Percentiles rank a stretch among this genome's conserved stretches.
Evolutionary conservation across 208 protist genomes (phyloP).

Genomic region (Endotrypanum monterogeii): DNA sequence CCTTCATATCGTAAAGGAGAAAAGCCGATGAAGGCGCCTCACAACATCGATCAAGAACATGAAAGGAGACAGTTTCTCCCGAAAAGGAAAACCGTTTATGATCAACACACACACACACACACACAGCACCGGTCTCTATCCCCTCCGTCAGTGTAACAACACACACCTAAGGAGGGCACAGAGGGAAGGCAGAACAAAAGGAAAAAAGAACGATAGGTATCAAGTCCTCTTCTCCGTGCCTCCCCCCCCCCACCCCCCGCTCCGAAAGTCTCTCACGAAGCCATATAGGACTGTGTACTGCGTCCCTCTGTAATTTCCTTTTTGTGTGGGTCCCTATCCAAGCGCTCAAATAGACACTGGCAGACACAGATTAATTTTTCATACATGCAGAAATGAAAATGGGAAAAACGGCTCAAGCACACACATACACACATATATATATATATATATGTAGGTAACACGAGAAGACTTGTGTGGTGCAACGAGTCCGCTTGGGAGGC

Average conservation of each 20-base stretch:
- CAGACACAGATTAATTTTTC: not conserved
- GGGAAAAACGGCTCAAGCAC: not conserved
- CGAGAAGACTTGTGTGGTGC: not conserved
- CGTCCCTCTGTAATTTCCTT: not conserved
- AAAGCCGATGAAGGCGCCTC: not conserved
- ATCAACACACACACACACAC: not conserved
- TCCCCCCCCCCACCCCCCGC: too few relatives aligned
- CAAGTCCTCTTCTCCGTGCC: not conserved
- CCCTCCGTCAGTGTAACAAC: not conserved
- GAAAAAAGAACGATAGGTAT: not conserved
- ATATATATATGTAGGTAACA: too few relatives aligned
- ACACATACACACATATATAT: slow-evolving; percentile 1
- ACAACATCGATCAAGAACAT: slow-evolving; percentile 6
- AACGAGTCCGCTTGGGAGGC: not conserved
- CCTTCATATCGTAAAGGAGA: not conserved
- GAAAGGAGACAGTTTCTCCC: not conserved
- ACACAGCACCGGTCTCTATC: not conserved
- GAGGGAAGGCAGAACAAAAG: not conserved
- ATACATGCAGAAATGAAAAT: slow-evolving; percentile 18
- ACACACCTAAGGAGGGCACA: not conserved
- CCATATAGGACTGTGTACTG: not conserved
- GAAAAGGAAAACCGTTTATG: slow-evolving; percentile 2
- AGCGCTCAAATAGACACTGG: not conserved
- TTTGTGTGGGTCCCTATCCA: not conserved
- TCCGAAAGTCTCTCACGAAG: not conserved